Percentiles rank a stretch among this genome's conserved stretches.
Evolutionary conservation across 129 eudicot genomes (phyloP).

Genomic region (Dittrichia graveolens): DNA sequence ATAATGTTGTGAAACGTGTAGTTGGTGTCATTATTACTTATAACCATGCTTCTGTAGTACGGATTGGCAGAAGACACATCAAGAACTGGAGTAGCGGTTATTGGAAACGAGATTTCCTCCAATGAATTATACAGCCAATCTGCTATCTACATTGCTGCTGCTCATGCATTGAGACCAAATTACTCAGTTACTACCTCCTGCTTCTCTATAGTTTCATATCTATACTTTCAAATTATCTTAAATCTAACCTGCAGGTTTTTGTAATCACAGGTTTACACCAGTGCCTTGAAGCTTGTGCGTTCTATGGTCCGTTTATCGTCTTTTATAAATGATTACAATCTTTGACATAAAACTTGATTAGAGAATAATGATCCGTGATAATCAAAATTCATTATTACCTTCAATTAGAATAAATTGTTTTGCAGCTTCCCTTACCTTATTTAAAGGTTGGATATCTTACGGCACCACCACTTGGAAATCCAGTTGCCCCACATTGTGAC

Average conservation of each 20-base stretch:
- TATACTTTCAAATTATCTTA: not conserved
- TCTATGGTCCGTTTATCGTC: slow-evolving; percentile 35
- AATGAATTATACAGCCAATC: slow-evolving; percentile 86
- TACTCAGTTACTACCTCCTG: slow-evolving; percentile 58
- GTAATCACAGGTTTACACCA: slow-evolving; percentile 71
- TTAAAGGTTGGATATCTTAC: slow-evolving; percentile 85
- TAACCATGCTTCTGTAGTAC: slow-evolving; percentile 48
- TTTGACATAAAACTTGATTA: not conserved
- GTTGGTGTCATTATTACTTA: not conserved
- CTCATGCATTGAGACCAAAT: slow-evolving; percentile 88
- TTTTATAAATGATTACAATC: not conserved
- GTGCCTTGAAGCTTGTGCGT: slow-evolving; percentile 91
- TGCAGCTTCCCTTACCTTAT: slow-evolving; percentile 90
- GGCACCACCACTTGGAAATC: slow-evolving; percentile 73
- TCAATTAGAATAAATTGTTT: not conserved
- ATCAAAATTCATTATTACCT: not conserved
- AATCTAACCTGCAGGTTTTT: slow-evolving; percentile 2
- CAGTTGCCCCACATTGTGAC: slow-evolving; percentile 82
- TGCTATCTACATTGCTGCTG: slow-evolving; percentile 93
- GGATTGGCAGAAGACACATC: slow-evolving; percentile 97
- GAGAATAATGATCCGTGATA: not conserved
- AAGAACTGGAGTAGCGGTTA: slow-evolving; percentile 69
- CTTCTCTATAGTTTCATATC: slow-evolving; percentile 7
- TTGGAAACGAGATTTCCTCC: slow-evolving; percentile 62
- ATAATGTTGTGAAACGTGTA: not conserved